Evolutionary conservation across 2,329 filamentous ascomycete species (phyloP), one percentile per base, ranked within the genome.

Genomic region (Mycosphaerella sp.): DNA sequence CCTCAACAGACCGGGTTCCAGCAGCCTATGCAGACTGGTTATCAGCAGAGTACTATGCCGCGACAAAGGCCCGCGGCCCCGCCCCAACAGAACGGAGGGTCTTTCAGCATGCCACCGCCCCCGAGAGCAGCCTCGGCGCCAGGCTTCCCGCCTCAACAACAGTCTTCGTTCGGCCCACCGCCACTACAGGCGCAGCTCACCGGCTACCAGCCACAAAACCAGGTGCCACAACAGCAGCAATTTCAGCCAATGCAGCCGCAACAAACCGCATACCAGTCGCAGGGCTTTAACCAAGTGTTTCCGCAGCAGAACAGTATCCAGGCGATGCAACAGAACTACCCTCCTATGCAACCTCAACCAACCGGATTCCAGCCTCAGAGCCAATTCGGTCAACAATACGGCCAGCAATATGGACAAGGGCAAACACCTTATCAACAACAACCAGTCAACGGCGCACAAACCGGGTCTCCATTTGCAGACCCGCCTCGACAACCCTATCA

Each of bases 171-270:
- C 69, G 80, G 80, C 6, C 81, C 86, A 14, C 83, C 88, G 47
- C 84, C 88, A 12, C 73, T 96, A 62, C 85, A 91, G 68, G 84
- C 89, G 49, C 92, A 96, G 68, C 81, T 91, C 70, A 96, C 93
- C 4, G 90, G 92, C 7, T 77, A 80, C 51, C 67, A 69, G 63
- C 75, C 82, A 65, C 74, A 74, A 46, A 29, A 43, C 31, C 31
- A 43, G 10, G 45, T 51, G 41, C 48, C 40, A 38, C 48, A 51
- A 51, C 68, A 71, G 62, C 71, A 72, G 49, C 66, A 67, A 51
- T 63, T 62, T 47, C 68, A 69, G 53, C 69, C 70, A 40, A 59
- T 71, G 59, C 66, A 69, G 45, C 61, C 62, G 7, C 67, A 71
- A 48, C 66, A 63, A 60, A 73, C 72, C 8, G 71, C 71, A 26